phyloP scores from a whole-genome alignment of 306 rosid species.

The Cicer arietinum region DNA sequence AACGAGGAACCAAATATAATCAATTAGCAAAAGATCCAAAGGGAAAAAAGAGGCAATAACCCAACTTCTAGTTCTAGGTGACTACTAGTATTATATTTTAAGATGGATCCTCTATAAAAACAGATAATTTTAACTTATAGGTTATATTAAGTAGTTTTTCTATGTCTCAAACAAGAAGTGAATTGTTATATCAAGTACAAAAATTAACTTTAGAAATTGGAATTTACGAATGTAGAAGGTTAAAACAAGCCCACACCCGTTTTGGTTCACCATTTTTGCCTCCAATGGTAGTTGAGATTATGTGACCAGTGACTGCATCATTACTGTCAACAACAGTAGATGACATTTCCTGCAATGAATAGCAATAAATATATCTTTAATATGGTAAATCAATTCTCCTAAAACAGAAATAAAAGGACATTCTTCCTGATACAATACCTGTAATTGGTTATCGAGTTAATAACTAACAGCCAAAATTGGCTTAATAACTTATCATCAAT shows the following conservation, averaged over 20 bases:
- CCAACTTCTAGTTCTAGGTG: slow-evolving; percentile 9
- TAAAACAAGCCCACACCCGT: slow-evolving; percentile 58
- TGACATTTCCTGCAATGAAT: slow-evolving; percentile 82
- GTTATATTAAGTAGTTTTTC: background rate
- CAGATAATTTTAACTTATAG: background rate
- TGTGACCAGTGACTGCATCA: slow-evolving; percentile 87
- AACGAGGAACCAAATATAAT: background rate
- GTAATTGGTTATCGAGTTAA: background rate
- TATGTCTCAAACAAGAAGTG: slow-evolving; percentile 16
- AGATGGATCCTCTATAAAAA: background rate
- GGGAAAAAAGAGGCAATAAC: slow-evolving; percentile 14
- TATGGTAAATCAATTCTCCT: slow-evolving; percentile 25
- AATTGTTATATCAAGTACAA: background rate
- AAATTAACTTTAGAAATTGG: background rate
- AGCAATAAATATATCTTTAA: slow-evolving; percentile 33
- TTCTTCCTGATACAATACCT: slow-evolving; percentile 28
- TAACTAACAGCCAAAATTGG: slow-evolving; percentile 18
- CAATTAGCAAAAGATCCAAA: background rate
- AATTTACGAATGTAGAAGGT: slow-evolving; percentile 24
- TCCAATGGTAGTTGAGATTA: slow-evolving; percentile 94
- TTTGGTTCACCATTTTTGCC: slow-evolving; percentile 96
- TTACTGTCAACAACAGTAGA: slow-evolving; percentile 69
- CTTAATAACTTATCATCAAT: slow-evolving; percentile 34
- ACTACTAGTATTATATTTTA: background rate
- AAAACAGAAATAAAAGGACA: slow-evolving; percentile 27